phyloP scores from a whole-genome alignment of 2,329 filamentous ascomycete genomes.

The Whalleya microplaca region DNA sequence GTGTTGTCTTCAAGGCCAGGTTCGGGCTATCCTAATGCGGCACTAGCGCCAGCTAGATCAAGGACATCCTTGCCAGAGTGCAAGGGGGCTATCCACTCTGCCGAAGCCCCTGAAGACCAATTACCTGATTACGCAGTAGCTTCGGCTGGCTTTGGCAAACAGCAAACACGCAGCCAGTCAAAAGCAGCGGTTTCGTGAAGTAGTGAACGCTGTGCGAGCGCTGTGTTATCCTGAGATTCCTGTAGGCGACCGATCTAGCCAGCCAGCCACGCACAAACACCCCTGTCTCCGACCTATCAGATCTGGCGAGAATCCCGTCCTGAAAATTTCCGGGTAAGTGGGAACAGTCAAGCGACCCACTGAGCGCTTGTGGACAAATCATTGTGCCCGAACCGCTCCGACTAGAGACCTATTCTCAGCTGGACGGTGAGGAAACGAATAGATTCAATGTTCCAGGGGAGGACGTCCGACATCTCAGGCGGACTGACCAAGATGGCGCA shows the following conservation, averaged over 20 bases:
- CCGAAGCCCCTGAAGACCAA: conserved; percentile 17
- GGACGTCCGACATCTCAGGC: too few species aligned
- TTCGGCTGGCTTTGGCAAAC: conserved; percentile 1
- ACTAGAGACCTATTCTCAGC: conserved; percentile 11
- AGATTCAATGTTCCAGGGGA: not conserved
- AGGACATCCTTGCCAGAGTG: not conserved
- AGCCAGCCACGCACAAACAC: not conserved
- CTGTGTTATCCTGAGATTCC: conserved; percentile 4
- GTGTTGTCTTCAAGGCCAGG: conserved; percentile 4
- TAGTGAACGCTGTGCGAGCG: not conserved
- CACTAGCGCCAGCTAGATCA: not conserved
- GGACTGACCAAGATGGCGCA: not conserved
- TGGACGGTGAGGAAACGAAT: not conserved
- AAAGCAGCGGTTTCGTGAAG: conserved; percentile 1
- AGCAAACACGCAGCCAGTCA: conserved; percentile 21
- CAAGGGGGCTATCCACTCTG: not conserved
- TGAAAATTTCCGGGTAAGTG: conserved; percentile 17
- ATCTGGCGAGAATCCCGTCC: conserved; percentile 1
- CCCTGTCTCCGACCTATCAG: conserved; percentile 24
- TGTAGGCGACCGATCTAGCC: not conserved
- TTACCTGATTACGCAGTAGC: too few species aligned
- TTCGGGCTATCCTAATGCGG: conserved; percentile 5
- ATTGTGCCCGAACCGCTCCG: conserved; percentile 6
- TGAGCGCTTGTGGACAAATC: conserved; percentile 22
- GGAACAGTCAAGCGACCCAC: conserved; percentile 1